Percentiles rank a stretch among this genome's conserved stretches.
Conservation (phyloP, 2,329 filamentous ascomycete species). For the Alternaria angustiovoidea region DNA sequence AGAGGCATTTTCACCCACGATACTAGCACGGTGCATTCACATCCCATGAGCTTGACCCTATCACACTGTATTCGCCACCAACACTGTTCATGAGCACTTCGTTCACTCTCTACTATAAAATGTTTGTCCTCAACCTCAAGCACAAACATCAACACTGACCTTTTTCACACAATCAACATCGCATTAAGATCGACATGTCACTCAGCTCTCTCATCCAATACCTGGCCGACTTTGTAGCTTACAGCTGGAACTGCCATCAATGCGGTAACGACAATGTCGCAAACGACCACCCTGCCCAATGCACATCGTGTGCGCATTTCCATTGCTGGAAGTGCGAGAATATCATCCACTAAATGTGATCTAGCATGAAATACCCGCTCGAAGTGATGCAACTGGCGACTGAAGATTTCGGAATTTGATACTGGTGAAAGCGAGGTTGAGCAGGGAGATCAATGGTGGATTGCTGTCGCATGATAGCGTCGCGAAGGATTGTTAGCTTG, state of each 20-base stretch:
- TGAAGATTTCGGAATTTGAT: background rate
- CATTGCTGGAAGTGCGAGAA: conserved; percentile 8
- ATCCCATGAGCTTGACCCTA: background rate
- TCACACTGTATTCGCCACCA: background rate
- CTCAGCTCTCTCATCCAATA: background rate
- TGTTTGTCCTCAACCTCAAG: background rate
- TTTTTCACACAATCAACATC: background rate
- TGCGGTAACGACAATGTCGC: background rate
- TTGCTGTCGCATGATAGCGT: background rate
- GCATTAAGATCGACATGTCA: background rate
- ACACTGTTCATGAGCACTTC: background rate
- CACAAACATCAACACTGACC: background rate
- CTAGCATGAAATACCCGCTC: background rate
- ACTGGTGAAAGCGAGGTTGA: background rate
- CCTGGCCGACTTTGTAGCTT: background rate
- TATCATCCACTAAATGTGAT: background rate
- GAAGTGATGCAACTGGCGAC: background rate
- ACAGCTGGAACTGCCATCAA: conserved; percentile 4
- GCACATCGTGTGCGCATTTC: conserved; percentile 1
- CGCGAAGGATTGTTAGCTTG: too few relatives aligned
- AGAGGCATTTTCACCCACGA: too few relatives aligned
- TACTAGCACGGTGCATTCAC: background rate
- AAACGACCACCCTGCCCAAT: background rate
- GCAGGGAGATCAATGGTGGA: background rate
- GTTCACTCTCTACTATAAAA: background rate